These are phyloP conservation scores for Botrytis porri DNA, from an alignment of 2,329 filamentous ascomycete species.

Conservation along the genomic window DNA sequence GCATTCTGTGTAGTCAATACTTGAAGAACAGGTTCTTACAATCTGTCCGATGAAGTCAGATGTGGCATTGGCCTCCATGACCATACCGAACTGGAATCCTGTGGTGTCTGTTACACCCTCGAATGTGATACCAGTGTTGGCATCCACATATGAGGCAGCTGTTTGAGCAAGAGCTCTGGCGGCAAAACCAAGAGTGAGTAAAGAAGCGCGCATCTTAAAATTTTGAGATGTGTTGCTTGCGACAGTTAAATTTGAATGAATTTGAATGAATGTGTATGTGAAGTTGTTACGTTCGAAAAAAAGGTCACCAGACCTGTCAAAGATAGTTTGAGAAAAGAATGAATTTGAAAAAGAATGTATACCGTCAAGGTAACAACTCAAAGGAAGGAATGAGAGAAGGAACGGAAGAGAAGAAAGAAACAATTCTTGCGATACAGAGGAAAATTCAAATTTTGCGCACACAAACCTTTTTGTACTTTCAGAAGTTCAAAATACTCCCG, in stretches of 20 bases:
- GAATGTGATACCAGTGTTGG: conserved; percentile 47
- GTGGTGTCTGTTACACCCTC: conserved; percentile 39
- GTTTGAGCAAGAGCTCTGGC: conserved; percentile 24
- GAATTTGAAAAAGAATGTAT: conserved; percentile 18
- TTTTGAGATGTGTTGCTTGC: neutral
- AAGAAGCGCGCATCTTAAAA: conserved; percentile 15
- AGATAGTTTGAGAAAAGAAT: conserved; percentile 16
- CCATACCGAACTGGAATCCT: conserved; percentile 50
- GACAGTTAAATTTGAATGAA: neutral
- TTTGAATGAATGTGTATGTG: conserved; percentile 13
- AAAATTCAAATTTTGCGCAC: neutral
- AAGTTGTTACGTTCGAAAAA: neutral
- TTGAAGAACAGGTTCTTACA: conserved; percentile 39
- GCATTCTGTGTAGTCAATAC: neutral
- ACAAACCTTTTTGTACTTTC: conserved; percentile 16
- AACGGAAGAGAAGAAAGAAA: conserved; percentile 13
- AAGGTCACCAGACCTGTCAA: conserved; percentile 17
- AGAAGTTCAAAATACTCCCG: neutral
- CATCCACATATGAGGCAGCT: conserved; percentile 41
- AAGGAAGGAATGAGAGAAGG: conserved; percentile 1
- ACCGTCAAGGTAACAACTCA: conserved; percentile 14
- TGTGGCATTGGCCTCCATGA: conserved; percentile 47
- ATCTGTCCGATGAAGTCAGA: conserved; percentile 56
- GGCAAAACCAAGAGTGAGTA: conserved; percentile 10
- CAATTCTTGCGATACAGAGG: neutral